Percentiles rank a stretch among this genome's conserved stretches.
Evolutionary conservation across 2,329 filamentous ascomycete genomes (phyloP).

Genomic region (Hyphodiscus sp.): DNA sequence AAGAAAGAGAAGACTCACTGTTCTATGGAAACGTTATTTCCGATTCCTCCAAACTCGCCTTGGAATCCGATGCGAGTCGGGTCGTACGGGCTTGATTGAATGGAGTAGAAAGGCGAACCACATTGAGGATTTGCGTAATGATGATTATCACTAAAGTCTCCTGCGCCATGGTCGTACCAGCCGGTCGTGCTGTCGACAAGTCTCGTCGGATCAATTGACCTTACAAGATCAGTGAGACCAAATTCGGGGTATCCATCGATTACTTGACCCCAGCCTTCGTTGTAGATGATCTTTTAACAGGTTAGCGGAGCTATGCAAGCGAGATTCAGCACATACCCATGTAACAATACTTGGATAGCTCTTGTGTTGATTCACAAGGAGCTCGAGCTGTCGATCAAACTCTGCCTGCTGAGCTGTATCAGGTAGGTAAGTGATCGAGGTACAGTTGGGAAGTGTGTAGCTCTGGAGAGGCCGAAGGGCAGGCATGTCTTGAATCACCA

Average conservation of each 20-base stretch:
- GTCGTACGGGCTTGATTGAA: slow-evolving; percentile 48
- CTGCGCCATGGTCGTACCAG: slow-evolving; percentile 62
- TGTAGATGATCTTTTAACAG: slow-evolving; percentile 53
- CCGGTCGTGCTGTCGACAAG: slow-evolving; percentile 58
- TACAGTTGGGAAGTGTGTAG: slow-evolving; percentile 1
- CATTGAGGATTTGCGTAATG: slow-evolving; percentile 68
- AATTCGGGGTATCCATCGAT: slow-evolving; percentile 47
- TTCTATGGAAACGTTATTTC: slow-evolving; percentile 55
- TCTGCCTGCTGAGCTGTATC: slow-evolving; percentile 49
- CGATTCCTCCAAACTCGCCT: slow-evolving; percentile 66
- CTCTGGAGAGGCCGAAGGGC: slow-evolving; percentile 38
- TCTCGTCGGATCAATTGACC: slow-evolving; percentile 53
- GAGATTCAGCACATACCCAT: slow-evolving; percentile 43
- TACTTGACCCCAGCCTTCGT: slow-evolving; percentile 65
- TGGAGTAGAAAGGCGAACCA: slow-evolving; percentile 61
- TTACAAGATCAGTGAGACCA: slow-evolving; percentile 47
- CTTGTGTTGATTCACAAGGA: slow-evolving; percentile 37
- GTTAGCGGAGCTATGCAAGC: background rate
- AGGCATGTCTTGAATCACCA: slow-evolving; percentile 70
- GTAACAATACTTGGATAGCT: slow-evolving; percentile 56
- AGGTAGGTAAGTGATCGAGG: slow-evolving; percentile 26
- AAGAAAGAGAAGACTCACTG: slow-evolving; percentile 38
- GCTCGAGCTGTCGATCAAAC: slow-evolving; percentile 42
- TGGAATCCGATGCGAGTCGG: slow-evolving; percentile 57
- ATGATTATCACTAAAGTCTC: slow-evolving; percentile 64